A percentile compares a stretch with the other conserved stretches of the same genome.
Evolutionary conservation across 768 basidiomycete genomes (phyloP).

Genomic region (Mycena crocata): DNA sequence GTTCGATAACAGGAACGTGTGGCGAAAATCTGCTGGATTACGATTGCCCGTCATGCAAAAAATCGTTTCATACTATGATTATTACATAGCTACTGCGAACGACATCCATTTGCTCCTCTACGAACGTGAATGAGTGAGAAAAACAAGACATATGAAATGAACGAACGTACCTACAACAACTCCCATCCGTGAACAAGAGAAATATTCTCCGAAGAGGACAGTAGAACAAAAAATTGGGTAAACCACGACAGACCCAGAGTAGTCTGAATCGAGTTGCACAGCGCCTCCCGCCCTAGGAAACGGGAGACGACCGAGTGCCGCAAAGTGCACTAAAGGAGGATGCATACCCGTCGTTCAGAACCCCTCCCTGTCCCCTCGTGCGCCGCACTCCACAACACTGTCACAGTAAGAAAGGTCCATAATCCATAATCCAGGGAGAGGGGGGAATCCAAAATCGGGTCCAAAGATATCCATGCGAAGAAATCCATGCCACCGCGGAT

Average conservation of each 20-base stretch:
- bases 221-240: conserved; percentile 15
- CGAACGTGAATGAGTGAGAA: too few species aligned
- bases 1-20: too few species aligned
- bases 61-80: too few species aligned
- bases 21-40: too few species aligned
- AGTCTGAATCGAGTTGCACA: conserved; percentile 28
- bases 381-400: conserved; percentile 10
- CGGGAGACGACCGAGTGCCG: conserved; percentile 11
- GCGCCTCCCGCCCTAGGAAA: background rate
- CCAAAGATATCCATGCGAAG: background rate
- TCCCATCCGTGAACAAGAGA: too few species aligned
- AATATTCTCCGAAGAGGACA: conserved; percentile 20
- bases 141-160: too few species aligned
- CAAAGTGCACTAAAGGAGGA: conserved; percentile 29
- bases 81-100: too few species aligned
- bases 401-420: background rate
- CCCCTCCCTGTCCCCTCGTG: conserved; percentile 12
- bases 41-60: too few species aligned
- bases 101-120: too few species aligned
- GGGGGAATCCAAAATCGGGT: background rate
- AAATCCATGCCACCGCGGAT: background rate
- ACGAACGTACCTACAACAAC: too few species aligned
- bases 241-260: conserved; percentile 27
- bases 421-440: background rate
- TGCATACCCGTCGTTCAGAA: background rate